Evolutionary conservation across 768 basidiomycete species (phyloP), one percentile per base, ranked within the genome.

Genomic region (Hydnomerulius pinastri): DNA sequence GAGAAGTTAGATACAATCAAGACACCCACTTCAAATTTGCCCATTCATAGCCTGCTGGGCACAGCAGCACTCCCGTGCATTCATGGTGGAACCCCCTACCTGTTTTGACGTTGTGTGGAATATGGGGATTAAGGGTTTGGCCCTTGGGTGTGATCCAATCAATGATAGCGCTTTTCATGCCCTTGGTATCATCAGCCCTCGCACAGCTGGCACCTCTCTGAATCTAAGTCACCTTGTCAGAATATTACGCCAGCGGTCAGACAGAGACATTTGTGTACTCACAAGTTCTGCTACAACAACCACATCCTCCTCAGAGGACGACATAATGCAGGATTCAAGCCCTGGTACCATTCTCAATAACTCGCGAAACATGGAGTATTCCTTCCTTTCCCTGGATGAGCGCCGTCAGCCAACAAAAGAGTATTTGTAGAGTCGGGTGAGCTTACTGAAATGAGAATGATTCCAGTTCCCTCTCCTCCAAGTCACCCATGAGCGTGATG

Each of bases 21-120:
- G 10, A 18, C 18, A 25, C 55, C 6, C 50, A 63, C 62, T 54
- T 52, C 7, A n/a, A 1, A 40, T 61, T 45, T 8, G 36, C 18
- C 61, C 61, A 63, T 25, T 63, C 55, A 1, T 60, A 17, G 3
- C 41, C 51, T 0, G 50, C 54, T 6, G 62, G 62, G 32, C 57
- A 61, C 27, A 63, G 57, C 0, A 63, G 48, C 12, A 42, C 27
- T 3, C 62, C 57, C 1, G 62, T 61, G 21, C 46, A 21, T 15
- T 58, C 38, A 18, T 63, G 54, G 32, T 58, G 21, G 42, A 51
- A 60, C 13, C 61, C 59, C 10, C 48, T 46, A 30, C 55, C 48
- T 1, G 36, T 27, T 27, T 59, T 59, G 7, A 50, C 28, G 43
- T 59, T 62, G 12, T 23, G 13, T n/a, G n/a, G n/a, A n/a, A 56